phyloP scores from a whole-genome alignment of 345 rosid genomes.

The Geranium brycei region DNA sequence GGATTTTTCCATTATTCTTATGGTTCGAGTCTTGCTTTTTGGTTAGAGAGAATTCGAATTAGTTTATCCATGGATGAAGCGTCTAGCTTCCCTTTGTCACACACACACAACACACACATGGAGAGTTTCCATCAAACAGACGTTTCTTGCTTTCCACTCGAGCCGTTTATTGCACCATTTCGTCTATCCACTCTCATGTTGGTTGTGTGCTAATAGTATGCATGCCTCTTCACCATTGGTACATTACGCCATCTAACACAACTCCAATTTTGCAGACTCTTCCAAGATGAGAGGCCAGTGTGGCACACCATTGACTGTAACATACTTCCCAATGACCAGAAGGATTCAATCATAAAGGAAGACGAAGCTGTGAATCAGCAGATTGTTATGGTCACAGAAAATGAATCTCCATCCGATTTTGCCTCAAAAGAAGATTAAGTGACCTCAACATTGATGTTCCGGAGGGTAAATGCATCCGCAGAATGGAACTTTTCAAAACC shows the following conservation, averaged over 20 bases:
- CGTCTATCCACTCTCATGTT: no score
- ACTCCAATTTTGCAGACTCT: slow-evolving; percentile 34
- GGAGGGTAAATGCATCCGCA: background rate
- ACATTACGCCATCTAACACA: background rate
- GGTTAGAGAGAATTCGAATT: no score
- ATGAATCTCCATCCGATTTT: slow-evolving; percentile 15
- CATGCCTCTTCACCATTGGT: background rate
- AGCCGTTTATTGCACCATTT: no score
- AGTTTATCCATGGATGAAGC: no score
- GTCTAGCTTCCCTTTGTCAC: no score
- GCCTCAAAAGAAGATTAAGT: slow-evolving; percentile 21
- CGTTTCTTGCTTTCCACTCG: no score
- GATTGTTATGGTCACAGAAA: slow-evolving; percentile 33
- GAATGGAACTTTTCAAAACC: background rate
- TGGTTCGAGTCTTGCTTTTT: background rate
- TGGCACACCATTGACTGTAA: slow-evolving; percentile 84
- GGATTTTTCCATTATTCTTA: no score
- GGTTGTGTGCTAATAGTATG: no score
- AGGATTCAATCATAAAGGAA: slow-evolving; percentile 21
- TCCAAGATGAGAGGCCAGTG: slow-evolving; percentile 85
- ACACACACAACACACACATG: no score
- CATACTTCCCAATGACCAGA: slow-evolving; percentile 37
- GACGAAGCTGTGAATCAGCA: slow-evolving; percentile 19
- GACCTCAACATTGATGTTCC: background rate
- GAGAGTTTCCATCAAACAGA: no score